phyloP scores from a whole-genome alignment of 768 basidiomycete species.

The Chalciporus sphaerocephalus region DNA sequence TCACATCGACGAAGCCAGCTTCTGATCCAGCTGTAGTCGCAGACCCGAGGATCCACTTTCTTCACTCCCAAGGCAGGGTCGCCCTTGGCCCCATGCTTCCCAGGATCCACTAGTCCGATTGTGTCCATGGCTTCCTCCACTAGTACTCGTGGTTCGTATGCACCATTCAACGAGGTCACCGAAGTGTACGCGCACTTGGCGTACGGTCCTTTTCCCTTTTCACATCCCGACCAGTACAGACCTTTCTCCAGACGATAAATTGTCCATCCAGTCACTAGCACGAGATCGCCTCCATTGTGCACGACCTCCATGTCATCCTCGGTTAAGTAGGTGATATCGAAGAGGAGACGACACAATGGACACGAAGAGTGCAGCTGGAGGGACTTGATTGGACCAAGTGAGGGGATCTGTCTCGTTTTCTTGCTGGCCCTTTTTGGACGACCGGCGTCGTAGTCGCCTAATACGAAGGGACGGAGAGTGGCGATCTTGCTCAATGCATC shows the following conservation, averaged over 20 bases:
- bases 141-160: not conserved
- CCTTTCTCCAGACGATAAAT: not conserved
- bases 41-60: not conserved
- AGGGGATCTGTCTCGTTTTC: not conserved
- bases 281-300: not conserved
- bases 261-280: not conserved
- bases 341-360: not conserved
- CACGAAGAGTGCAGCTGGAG: not conserved
- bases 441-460: not conserved
- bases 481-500: not conserved
- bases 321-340: not conserved
- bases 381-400: not conserved
- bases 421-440: not conserved
- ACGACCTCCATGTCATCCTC: not conserved
- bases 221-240: not conserved
- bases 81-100: not conserved
- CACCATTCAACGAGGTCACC: conserved; percentile 1
- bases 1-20: conserved; percentile 7
- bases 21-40: conserved; percentile 4
- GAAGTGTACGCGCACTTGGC: not conserved
- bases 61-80: conserved; percentile 2
- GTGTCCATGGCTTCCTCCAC: conserved; percentile 5
- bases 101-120: not conserved
- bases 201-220: not conserved
- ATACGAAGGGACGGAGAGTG: not conserved